phyloP scores from a whole-genome alignment of 345 rosid species.

The Heritiera littoralis region DNA sequence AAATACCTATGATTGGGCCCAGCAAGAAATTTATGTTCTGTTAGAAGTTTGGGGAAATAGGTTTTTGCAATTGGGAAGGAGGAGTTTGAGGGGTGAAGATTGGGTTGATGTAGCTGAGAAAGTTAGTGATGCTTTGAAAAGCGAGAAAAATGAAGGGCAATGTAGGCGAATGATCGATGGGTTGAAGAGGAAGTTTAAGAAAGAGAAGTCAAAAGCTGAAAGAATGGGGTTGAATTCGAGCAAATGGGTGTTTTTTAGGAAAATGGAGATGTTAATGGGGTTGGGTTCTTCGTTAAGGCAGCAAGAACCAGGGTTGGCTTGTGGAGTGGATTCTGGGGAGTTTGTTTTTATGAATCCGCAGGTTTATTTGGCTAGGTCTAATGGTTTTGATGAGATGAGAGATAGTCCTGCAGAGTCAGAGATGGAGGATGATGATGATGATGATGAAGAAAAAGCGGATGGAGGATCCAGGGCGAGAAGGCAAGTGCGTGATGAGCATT shows the following conservation, averaged over 20 bases:
- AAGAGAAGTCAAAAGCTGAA: constrained; percentile 70
- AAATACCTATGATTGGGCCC: constrained; percentile 78
- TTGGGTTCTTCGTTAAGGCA: constrained; percentile 45
- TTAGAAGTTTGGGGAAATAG: constrained; percentile 91
- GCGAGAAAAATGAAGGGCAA: constrained; percentile 71
- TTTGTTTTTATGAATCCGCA: constrained; percentile 71
- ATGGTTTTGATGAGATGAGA: constrained; percentile 84
- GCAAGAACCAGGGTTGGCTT: constrained; percentile 65
- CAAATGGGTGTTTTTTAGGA: constrained; percentile 82
- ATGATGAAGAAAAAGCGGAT: constrained; percentile 44
- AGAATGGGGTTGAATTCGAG: constrained; percentile 40
- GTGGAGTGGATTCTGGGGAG: constrained; percentile 92
- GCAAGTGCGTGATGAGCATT: constrained; percentile 49
- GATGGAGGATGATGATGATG: constrained; percentile 35
- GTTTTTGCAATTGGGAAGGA: constrained; percentile 78
- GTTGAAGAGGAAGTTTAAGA: constrained; percentile 91
- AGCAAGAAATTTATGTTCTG: constrained; percentile 71
- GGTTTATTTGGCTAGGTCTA: constrained; percentile 63
- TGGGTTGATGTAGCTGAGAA: constrained; percentile 96
- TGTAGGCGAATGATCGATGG: constrained; percentile 84
- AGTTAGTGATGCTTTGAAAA: constrained; percentile 74
- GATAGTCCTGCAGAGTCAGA: constrained; percentile 88
- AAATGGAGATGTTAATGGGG: constrained; percentile 76
- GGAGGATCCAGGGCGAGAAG: constrained; percentile 62
- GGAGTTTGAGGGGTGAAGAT: constrained; percentile 87